Conservation (phyloP, 139 green algal genomes). For the Chlorella sp. region DNA sequence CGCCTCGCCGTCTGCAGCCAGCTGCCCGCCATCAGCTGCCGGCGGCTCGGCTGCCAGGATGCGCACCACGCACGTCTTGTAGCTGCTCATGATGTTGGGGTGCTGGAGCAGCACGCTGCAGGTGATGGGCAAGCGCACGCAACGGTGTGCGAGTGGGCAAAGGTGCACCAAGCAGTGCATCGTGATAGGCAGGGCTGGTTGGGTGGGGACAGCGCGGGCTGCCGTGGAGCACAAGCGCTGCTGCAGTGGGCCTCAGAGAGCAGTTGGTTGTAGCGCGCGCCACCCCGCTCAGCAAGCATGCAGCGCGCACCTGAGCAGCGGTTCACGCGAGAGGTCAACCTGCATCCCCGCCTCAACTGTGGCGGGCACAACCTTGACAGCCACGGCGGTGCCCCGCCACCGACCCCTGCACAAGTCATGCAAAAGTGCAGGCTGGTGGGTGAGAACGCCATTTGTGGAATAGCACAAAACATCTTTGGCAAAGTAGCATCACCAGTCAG, state of each 20-base stretch:
- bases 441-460: no score
- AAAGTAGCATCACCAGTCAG: no score
- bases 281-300: background rate
- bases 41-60: background rate
- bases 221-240: no score
- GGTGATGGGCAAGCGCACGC: background rate
- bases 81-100: constrained; percentile 1
- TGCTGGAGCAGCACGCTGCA: constrained; percentile 2
- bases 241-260: background rate
- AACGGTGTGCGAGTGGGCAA: background rate
- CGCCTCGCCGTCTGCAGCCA: background rate
- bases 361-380: no score
- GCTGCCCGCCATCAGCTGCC: background rate
- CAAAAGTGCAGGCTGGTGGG: no score
- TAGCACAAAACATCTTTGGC: no score
- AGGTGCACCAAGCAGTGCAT: background rate
- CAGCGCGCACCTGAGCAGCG: background rate
- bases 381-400: no score
- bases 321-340: background rate
- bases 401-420: no score
- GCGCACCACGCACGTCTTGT: constrained; percentile 4
- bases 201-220: background rate
- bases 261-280: no score
- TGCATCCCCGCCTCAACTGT: no score
- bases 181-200: background rate